Base-by-base conservation (phyloP, 495 filamentous ascomycete genomes). In the Parathielavia appendiculata region DNA sequence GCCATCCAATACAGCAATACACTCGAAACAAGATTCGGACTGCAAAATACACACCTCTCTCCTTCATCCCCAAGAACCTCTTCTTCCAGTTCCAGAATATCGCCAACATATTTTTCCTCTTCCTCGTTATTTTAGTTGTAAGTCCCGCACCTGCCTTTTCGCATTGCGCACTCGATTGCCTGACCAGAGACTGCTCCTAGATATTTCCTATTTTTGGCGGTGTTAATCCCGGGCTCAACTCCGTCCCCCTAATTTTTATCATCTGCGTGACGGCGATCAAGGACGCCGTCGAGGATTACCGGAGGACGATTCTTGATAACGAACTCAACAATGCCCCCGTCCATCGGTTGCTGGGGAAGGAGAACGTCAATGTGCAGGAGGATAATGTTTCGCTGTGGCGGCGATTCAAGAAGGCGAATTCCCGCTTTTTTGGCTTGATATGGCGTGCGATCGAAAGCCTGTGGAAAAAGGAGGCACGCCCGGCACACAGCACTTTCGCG, bases 51-150 rank as follows among this genome's bases (percentile, higher is more conserved):
- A 97, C 95, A 5, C 85, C 95, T 14, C 73, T 99, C 52, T 95
- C 88, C 62, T 99, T 99, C 75, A 73, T 97, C n/a, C 95, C 95
- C 11, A 97, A 97, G 74, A 96, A 99, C 71, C 70, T 97, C 55
- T 99, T 85, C 81, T 86, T 93, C 57, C 95, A 99, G 71, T 97
- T 99, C 70, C 92, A 97, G 74, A 97, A 97, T 71, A 89, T 99
- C 63, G 95, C 95, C 54, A 99, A 97, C 72, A 85, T 97, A 40
- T 99, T 96, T 73, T 99, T 99, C 79, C 78, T 97, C 55, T 96
- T 97, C 74, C 82, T 93, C 60, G 92, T 96, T 70, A 92, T 99
- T 69, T 83, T 99, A 56, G 82, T 85, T 62, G 95, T 97, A 85
- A 72, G 91, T 81, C 44, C n/a, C 23, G 35, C 45, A 36, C 9